Percentiles rank a stretch among this genome's conserved stretches.
These are phyloP conservation scores for button mushroom (Agaricus bisporus) DNA, from an alignment of 768 basidiomycete species.

Conservation along the genomic window DNA sequence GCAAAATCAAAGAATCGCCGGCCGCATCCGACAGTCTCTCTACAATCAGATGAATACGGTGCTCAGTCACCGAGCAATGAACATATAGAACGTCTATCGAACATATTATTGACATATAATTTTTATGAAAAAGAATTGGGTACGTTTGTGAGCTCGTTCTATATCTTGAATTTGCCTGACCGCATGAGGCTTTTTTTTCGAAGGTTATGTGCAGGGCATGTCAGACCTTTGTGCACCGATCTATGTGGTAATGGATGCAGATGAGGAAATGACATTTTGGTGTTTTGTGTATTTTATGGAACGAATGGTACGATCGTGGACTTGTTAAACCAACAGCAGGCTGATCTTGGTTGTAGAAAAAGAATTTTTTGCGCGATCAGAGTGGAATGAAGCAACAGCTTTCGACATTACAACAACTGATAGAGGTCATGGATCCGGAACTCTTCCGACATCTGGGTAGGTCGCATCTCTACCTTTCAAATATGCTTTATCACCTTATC, in stretches of 20 bases:
- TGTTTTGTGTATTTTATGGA: conserved; percentile 94
- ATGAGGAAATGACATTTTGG: conserved; percentile 94
- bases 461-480: not conserved
- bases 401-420: conserved; percentile 81
- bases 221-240: conserved; percentile 92
- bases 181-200: not conserved
- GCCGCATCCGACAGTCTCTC: conserved; percentile 69
- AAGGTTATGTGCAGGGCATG: conserved; percentile 98
- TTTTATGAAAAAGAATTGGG: conserved; percentile 85
- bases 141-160: conserved; percentile 30
- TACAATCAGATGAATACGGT: conserved; percentile 65
- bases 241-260: conserved; percentile 85
- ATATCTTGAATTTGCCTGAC: not conserved
- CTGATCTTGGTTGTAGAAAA: conserved; percentile 48
- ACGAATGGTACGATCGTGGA: conserved; percentile 65
- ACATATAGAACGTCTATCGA: conserved; percentile 84
- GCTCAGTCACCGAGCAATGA: conserved; percentile 87
- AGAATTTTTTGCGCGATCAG: conserved; percentile 94
- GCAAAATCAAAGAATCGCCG: conserved; percentile 46
- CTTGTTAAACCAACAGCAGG: conserved; percentile 6
- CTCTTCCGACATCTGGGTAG: conserved; percentile 85
- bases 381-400: conserved; percentile 97
- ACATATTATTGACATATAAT: conserved; percentile 86
- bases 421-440: conserved; percentile 93
- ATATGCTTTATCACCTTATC: not conserved